Percentiles rank a stretch among this genome's conserved stretches.
These are phyloP conservation scores for Echinochloa phyllopogon DNA, from an alignment of 176 grass and related monocot genomes.

Conservation along the genomic window DNA sequence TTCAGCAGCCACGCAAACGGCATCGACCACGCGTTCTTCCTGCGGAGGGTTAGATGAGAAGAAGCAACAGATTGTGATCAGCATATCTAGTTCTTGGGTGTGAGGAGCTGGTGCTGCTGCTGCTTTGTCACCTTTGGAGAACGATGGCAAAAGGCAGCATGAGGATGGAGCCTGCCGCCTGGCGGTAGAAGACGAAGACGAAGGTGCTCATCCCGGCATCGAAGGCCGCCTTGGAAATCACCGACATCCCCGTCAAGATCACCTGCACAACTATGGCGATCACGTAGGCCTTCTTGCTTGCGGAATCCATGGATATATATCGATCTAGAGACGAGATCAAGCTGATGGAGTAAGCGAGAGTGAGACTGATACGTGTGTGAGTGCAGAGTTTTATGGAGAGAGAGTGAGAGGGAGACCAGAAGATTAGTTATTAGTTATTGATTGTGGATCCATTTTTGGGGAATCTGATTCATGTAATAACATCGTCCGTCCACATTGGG, in stretches of 20 bases:
- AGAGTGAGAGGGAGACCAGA: too few relatives aligned
- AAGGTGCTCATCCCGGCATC: conserved; percentile 61
- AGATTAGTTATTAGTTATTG: too few relatives aligned
- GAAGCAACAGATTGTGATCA: not conserved
- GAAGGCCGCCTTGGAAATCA: conserved; percentile 68
- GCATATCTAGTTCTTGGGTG: too few relatives aligned
- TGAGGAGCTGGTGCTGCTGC: too few relatives aligned
- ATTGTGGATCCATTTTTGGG: not conserved
- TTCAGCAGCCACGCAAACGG: conserved; percentile 44
- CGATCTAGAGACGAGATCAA: not conserved
- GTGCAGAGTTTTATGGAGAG: too few relatives aligned
- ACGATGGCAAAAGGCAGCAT: conserved; percentile 57
- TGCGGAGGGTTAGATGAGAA: not conserved
- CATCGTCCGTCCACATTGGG: not conserved
- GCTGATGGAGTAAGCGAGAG: not conserved
- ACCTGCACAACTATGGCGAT: conserved; percentile 59
- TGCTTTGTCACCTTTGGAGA: conserved; percentile 18
- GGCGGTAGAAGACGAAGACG: conserved; percentile 90
- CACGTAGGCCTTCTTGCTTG: conserved; percentile 56
- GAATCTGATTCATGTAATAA: not conserved
- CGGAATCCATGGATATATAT: conserved; percentile 4
- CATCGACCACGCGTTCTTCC: conserved; percentile 50
- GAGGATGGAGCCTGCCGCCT: conserved; percentile 52
- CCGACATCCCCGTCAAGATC: conserved; percentile 61
- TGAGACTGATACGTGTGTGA: not conserved